phyloP scores from a whole-genome alignment of 257 asterid species.

The Nicotiana noctiflora region DNA sequence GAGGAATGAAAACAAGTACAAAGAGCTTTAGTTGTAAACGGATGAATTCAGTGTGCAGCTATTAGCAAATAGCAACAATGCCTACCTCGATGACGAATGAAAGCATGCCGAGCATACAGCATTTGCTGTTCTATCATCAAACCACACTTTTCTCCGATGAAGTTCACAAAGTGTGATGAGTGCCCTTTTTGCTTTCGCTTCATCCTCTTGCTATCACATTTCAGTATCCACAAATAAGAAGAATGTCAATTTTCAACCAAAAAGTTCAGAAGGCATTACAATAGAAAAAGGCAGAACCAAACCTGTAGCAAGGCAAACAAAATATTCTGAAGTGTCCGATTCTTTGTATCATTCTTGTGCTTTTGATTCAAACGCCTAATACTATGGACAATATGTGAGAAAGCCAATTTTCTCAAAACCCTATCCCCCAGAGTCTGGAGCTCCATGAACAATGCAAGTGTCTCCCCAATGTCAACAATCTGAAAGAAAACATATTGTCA shows the following conservation, averaged over 20 bases:
- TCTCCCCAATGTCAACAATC: constrained; percentile 61
- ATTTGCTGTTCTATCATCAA: constrained; percentile 86
- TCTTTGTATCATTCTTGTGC: constrained; percentile 78
- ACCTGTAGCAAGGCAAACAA: constrained; percentile 83
- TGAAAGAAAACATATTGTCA: constrained; percentile 4
- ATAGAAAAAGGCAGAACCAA: constrained; percentile 11
- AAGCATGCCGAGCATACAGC: constrained; percentile 87
- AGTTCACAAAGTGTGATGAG: constrained; percentile 71
- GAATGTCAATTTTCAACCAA: not conserved
- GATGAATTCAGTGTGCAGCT: not conserved
- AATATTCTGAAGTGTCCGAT: constrained; percentile 67
- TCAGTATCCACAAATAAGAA: constrained; percentile 9
- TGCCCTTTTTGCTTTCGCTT: constrained; percentile 70
- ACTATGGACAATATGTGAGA: constrained; percentile 62
- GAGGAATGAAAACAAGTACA: constrained; percentile 18
- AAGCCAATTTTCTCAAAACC: constrained; percentile 52
- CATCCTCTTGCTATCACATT: constrained; percentile 76
- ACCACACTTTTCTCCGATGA: constrained; percentile 84
- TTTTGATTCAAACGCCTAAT: constrained; percentile 75
- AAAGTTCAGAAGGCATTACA: not conserved
- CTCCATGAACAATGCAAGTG: constrained; percentile 79
- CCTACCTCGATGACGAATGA: constrained; percentile 66
- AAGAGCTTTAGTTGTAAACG: not conserved
- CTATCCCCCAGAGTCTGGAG: constrained; percentile 81
- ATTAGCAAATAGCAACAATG: constrained; percentile 1